These are phyloP conservation scores for Malus hybrid DNA, from an alignment of 331 rosid genomes.

Conservation along the genomic window DNA sequence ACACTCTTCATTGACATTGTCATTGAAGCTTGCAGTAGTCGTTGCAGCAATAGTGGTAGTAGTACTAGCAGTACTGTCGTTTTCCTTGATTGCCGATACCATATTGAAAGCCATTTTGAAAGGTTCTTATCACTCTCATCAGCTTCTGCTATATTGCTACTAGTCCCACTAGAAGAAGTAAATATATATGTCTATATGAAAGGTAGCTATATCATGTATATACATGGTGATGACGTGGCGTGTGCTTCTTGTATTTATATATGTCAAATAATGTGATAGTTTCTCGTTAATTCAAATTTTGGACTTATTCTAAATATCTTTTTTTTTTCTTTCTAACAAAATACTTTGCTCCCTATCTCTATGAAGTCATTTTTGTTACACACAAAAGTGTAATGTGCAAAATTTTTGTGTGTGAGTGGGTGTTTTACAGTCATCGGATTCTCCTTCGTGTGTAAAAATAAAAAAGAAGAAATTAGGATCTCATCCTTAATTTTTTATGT, in stretches of 20 bases:
- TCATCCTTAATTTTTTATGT: too few relatives aligned
- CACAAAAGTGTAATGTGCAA: too few relatives aligned
- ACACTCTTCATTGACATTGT: not conserved
- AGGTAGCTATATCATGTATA: too few relatives aligned
- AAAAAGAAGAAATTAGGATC: too few relatives aligned
- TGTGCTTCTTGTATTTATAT: not conserved
- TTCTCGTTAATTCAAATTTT: not conserved
- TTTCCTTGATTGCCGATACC: not conserved
- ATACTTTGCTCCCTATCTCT: too few relatives aligned
- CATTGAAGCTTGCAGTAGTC: not conserved
- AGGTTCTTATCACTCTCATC: not conserved
- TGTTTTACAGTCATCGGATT: too few relatives aligned
- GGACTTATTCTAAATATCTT: not conserved
- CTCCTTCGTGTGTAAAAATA: too few relatives aligned
- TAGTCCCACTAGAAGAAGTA: conserved; percentile 7
- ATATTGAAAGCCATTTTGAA: not conserved
- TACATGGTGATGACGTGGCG: not conserved
- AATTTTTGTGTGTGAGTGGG: too few relatives aligned
- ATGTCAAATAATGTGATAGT: not conserved
- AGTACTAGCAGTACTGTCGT: not conserved
- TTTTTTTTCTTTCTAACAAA: too few relatives aligned
- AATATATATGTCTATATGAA: not conserved
- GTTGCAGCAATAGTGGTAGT: too few relatives aligned
- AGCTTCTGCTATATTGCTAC: not conserved
- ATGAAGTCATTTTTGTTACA: too few relatives aligned